These are phyloP conservation scores for Clitoria ternatea DNA, from an alignment of 306 rosid species.

Conservation along the genomic window DNA sequence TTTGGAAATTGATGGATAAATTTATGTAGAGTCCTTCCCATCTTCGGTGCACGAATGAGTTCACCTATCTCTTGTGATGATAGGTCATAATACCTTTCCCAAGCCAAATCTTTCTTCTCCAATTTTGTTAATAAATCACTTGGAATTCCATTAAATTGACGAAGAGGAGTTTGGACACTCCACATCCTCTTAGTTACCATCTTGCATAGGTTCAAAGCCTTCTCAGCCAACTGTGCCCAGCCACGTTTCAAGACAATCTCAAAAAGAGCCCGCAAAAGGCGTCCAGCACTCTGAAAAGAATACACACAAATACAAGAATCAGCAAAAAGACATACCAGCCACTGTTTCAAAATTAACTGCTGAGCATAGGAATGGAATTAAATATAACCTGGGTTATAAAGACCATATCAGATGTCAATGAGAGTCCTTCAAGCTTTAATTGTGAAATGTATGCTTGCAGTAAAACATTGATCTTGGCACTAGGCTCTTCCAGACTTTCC, in stretches of 20 bases:
- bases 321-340: not conserved
- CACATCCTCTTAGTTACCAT: slow-evolving; percentile 93
- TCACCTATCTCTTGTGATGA: slow-evolving; percentile 95
- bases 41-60: slow-evolving; percentile 72
- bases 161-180: slow-evolving; percentile 93
- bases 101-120: slow-evolving; percentile 91
- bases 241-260: slow-evolving; percentile 91
- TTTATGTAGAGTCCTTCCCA: slow-evolving; percentile 86
- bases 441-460: slow-evolving; percentile 92
- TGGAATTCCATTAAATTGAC: slow-evolving; percentile 77
- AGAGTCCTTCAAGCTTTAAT: slow-evolving; percentile 90
- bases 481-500: slow-evolving; percentile 97
- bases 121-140: slow-evolving; percentile 66
- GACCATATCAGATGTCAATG: slow-evolving; percentile 93
- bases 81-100: slow-evolving; percentile 95
- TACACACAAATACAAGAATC: slow-evolving; percentile 12
- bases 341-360: not conserved
- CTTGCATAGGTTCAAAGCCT: slow-evolving; percentile 88
- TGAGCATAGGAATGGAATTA: not conserved
- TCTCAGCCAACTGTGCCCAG: slow-evolving; percentile 93
- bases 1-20: slow-evolving; percentile 91
- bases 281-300: slow-evolving; percentile 83
- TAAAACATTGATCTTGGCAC: slow-evolving; percentile 91
- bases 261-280: slow-evolving; percentile 96
- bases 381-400: slow-evolving; percentile 85